These are phyloP conservation scores for Cucumis cinereus DNA, from an alignment of 306 rosid species.

Conservation along the genomic window DNA sequence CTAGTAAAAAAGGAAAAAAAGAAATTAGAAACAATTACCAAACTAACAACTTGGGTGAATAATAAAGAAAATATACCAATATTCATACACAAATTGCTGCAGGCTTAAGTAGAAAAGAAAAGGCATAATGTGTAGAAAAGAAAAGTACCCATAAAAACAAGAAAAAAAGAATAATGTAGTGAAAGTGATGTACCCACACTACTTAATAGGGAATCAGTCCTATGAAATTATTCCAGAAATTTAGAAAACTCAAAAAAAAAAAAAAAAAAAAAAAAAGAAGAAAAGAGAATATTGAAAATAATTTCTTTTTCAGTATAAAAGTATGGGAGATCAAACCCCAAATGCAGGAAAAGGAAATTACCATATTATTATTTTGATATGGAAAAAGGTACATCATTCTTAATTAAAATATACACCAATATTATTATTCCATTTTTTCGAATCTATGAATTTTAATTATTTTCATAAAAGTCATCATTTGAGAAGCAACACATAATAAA, in stretches of 20 bases:
- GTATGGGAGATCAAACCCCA: too few relatives aligned
- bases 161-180: background rate
- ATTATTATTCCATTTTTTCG: background rate
- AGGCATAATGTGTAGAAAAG: too few relatives aligned
- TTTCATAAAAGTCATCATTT: background rate
- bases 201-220: background rate
- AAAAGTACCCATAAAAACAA: background rate
- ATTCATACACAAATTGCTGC: too few relatives aligned
- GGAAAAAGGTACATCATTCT: background rate
- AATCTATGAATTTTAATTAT: background rate
- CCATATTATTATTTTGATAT: background rate
- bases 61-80: too few relatives aligned
- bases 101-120: too few relatives aligned
- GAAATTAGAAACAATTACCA: too few relatives aligned
- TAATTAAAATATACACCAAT: too few relatives aligned
- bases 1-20: too few relatives aligned
- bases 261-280: background rate
- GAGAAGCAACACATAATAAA: background rate
- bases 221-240: background rate
- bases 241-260: background rate
- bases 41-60: too few relatives aligned
- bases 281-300: background rate
- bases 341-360: too few relatives aligned
- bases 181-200: background rate
- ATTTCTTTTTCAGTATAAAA: background rate